Evolutionary conservation across 805 yeast species (phyloP), one percentile per base, ranked within the genome.

Genomic region (Kuraishia borneana): DNA sequence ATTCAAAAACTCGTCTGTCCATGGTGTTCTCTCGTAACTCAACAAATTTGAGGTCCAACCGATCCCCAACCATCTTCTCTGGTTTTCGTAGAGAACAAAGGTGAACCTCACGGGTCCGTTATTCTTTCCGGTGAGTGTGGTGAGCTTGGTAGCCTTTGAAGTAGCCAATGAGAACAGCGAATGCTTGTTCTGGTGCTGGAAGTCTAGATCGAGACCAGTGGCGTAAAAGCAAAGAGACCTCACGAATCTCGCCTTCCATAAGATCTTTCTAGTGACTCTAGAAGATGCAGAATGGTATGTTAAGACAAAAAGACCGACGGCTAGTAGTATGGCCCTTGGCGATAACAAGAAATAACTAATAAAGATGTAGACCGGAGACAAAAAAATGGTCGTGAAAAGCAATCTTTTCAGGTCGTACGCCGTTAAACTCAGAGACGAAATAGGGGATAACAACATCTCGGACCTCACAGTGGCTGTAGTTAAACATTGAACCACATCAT

Each of bases 1-100:
- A 54, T 88, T 89, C 41, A 87, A 63, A 50, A 87, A 88, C 54
- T 88, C 96, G 53, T 89, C 98, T 0, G 97, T 88, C 96, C 97
- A 89, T 3, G 97, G 80, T 0, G 95, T 78, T 51, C 98, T 71
- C 58, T 89, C 98, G 51, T 89, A 89, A 33, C 94, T 79, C 41
- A 92, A 66, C 51, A 92, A 65, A 50, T 87, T 87, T 12, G 94
- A 67, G 0, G 97, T 89, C 98, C 98, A 89, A 9, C 98, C 98
- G 46, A 89, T 83, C 10, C 96, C 97, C 26, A 89, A 65, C 98
- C 98, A 89, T 47, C 94, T 76, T 50, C 98, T 75, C 61, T 89
- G 97, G 54, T 89, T 89, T 54, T 89, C 98, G 55, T 78, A 88
- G 8, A 92, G 64, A 2, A 85, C 96, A 56, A 84, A 89, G 4